phyloP scores from a whole-genome alignment of 2,329 filamentous ascomycete species.

The Fusarium musae region DNA sequence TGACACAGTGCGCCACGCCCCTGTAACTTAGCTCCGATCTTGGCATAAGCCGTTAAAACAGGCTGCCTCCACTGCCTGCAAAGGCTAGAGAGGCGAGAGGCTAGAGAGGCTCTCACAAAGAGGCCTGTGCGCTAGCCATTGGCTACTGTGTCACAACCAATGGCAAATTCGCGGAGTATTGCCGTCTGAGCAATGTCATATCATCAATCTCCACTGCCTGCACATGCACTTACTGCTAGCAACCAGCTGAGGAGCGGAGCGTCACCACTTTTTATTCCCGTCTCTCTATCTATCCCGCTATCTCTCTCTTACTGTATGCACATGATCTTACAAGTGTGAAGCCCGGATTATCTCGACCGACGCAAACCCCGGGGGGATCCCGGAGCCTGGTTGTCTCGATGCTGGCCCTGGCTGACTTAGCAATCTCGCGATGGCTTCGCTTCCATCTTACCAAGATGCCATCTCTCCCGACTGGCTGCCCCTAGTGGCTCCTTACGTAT shows the following conservation, averaged over 20 bases:
- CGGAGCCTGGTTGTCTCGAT: neutral
- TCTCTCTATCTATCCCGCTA: neutral
- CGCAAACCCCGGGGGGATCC: neutral
- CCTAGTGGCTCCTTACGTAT: constrained; percentile 59
- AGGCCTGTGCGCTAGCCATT: constrained; percentile 14
- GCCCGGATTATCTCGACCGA: neutral
- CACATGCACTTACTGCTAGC: neutral
- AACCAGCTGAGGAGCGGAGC: constrained; percentile 23
- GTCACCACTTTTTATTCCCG: neutral
- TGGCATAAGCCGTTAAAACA: neutral
- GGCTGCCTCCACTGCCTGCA: neutral
- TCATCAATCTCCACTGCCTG: neutral
- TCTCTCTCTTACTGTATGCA: neutral
- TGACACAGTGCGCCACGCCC: neutral
- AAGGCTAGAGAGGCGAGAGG: neutral
- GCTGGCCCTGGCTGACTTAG: neutral
- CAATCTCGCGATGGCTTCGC: constrained; percentile 43
- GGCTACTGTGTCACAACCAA: neutral
- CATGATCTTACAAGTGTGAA: no score
- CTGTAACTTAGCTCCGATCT: neutral
- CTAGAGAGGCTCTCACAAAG: neutral
- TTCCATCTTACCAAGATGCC: constrained; percentile 67
- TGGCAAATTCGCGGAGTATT: neutral
- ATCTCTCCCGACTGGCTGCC: constrained; percentile 60
- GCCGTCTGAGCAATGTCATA: neutral